phyloP scores from a whole-genome alignment of 2,329 filamentous ascomycete species.

The Alternaria rosae region DNA sequence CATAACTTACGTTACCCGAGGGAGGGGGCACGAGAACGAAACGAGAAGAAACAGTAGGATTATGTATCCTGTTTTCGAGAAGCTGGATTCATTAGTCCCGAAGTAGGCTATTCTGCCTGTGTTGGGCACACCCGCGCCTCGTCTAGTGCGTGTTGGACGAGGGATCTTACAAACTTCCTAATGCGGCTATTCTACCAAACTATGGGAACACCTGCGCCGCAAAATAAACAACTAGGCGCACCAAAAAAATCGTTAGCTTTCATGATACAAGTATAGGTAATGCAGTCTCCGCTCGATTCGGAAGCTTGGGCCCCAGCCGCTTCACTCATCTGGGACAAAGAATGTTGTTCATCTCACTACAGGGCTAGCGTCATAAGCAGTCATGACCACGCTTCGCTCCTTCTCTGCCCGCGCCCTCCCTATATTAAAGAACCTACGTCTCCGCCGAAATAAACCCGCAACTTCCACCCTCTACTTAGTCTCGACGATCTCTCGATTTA shows the following conservation, averaged over 20 bases:
- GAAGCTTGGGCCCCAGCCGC: neutral
- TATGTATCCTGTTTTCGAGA: too few species aligned
- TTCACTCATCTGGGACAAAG: neutral
- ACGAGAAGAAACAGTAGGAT: too few species aligned
- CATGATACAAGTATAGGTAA: neutral
- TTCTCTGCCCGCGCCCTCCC: neutral
- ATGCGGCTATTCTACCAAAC: neutral
- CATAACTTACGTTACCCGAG: too few species aligned
- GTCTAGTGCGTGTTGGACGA: neutral
- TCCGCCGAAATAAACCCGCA: neutral
- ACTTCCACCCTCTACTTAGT: neutral
- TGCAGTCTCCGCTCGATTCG: neutral
- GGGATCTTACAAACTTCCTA: neutral
- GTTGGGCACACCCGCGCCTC: neutral
- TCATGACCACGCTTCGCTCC: neutral
- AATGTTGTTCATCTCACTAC: neutral
- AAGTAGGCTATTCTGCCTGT: neutral
- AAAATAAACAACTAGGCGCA: neutral
- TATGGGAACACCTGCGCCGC: neutral
- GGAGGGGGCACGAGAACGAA: too few species aligned
- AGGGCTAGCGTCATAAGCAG: neutral
- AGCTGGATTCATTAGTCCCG: too few species aligned
- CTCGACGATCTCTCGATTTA: neutral
- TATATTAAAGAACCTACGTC: neutral
- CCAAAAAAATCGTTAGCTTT: neutral